A percentile compares a stretch with the other conserved stretches of the same genome.
phyloP scores from a whole-genome alignment of 2,329 filamentous ascomycete genomes.

The Cordyceps tenuipes region DNA sequence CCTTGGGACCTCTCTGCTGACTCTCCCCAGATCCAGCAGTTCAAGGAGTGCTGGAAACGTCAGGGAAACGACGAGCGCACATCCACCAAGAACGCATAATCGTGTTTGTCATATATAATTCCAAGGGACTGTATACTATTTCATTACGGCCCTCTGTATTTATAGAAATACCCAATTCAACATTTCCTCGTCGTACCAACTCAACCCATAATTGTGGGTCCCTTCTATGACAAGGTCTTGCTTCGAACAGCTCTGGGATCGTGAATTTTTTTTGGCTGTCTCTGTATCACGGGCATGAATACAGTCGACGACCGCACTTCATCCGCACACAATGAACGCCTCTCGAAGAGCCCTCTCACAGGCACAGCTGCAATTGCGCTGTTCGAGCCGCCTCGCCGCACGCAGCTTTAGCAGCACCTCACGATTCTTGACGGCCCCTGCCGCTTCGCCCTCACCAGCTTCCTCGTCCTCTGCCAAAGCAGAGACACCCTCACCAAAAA shows the following conservation, averaged over 20 bases:
- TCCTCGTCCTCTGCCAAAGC: neutral
- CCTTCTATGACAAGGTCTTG: neutral
- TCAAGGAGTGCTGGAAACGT: conserved; percentile 84
- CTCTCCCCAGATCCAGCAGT: conserved; percentile 68
- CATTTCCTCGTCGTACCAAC: neutral
- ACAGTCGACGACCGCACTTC: neutral
- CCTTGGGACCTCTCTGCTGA: neutral
- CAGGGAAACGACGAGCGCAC: conserved; percentile 83
- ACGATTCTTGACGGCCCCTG: neutral
- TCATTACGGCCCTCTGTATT: neutral
- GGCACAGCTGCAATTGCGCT: neutral
- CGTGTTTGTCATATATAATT: neutral
- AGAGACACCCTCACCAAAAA: neutral
- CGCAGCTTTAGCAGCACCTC: neutral
- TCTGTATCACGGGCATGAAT: neutral
- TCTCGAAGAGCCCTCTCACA: neutral
- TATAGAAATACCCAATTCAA: conserved; percentile 1
- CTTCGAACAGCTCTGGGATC: neutral
- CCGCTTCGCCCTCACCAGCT: neutral
- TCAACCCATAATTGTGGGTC: neutral
- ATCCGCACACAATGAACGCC: neutral
- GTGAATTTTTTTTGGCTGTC: neutral
- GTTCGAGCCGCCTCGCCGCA: neutral
- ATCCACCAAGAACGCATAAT: conserved; percentile 56
- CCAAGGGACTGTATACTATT: neutral